Percentiles rank a stretch among this genome's conserved stretches.
phyloP scores from a whole-genome alignment of 176 grass and related monocot genomes.

The Carex scoparia region DNA sequence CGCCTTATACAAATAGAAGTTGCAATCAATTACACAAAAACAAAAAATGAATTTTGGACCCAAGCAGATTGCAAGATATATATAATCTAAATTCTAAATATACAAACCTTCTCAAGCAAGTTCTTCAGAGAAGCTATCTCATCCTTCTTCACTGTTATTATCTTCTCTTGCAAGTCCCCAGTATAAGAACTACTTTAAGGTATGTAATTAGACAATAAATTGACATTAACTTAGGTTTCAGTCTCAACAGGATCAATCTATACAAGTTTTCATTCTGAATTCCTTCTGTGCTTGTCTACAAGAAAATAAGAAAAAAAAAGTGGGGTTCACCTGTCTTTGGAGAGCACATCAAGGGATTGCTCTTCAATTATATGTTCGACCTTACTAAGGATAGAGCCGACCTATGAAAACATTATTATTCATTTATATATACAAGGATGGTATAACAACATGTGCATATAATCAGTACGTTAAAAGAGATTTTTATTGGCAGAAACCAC shows the following conservation, averaged over 20 bases:
- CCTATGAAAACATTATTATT: neutral
- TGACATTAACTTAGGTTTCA: neutral
- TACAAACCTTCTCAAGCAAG: slow-evolving; percentile 6
- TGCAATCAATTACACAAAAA: neutral
- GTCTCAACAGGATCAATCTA: neutral
- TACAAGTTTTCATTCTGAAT: neutral
- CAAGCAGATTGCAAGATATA: neutral
- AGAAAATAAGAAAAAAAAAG: neutral
- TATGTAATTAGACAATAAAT: neutral
- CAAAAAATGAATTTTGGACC: neutral
- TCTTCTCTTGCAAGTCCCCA: slow-evolving; percentile 23
- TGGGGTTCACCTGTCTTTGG: slow-evolving; percentile 11
- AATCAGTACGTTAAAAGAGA: neutral
- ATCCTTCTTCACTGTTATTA: slow-evolving; percentile 19
- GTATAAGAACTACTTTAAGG: neutral
- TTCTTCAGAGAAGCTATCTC: slow-evolving; percentile 16
- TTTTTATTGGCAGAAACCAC: neutral
- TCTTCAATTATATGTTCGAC: slow-evolving; percentile 19
- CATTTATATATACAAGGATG: neutral
- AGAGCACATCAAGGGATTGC: slow-evolving; percentile 18
- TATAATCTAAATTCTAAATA: neutral
- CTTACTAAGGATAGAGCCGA: neutral
- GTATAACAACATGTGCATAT: neutral
- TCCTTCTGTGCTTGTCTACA: neutral
- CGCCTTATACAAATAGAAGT: slow-evolving; percentile 7